A percentile compares a stretch with the other conserved stretches of the same genome.
These are phyloP conservation scores for Nephelium lappaceum DNA, from an alignment of 345 rosid species.

Conservation along the genomic window DNA sequence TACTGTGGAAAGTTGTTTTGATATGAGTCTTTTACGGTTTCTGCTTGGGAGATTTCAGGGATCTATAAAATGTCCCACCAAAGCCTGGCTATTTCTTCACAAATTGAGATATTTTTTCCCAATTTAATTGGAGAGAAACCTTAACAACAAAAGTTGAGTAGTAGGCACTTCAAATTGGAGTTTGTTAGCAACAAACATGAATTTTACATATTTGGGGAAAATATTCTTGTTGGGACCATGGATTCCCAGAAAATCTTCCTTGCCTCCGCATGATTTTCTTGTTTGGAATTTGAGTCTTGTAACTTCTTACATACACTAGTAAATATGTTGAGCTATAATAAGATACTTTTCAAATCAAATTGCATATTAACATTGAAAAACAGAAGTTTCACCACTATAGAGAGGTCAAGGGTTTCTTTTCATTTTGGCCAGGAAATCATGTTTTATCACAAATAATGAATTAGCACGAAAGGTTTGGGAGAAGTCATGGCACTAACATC, in stretches of 20 bases:
- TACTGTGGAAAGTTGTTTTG: not conserved
- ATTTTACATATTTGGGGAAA: not conserved
- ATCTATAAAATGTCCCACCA: not conserved
- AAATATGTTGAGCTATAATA: too few species aligned
- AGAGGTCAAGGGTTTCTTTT: too few species aligned
- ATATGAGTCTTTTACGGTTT: not conserved
- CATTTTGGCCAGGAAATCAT: too few species aligned
- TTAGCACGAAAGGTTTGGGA: too few species aligned
- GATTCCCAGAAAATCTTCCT: not conserved
- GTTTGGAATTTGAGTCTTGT: not conserved
- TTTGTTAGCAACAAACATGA: not conserved
- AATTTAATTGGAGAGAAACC: not conserved
- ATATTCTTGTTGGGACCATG: not conserved
- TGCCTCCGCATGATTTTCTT: not conserved
- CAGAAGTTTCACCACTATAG: too few species aligned
- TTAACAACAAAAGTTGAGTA: not conserved
- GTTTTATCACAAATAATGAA: too few species aligned
- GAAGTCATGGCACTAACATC: too few species aligned
- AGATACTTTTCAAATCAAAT: too few species aligned
- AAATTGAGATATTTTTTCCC: not conserved
- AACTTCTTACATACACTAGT: too few species aligned
- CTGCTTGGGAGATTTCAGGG: not conserved
- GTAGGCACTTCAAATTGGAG: conserved; percentile 3
- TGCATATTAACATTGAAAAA: too few species aligned
- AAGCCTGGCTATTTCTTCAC: not conserved